Evolutionary conservation across 345 rosid species (phyloP), one percentile per base, ranked within the genome.

Genomic region (Rhodamnia rubescens): DNA sequence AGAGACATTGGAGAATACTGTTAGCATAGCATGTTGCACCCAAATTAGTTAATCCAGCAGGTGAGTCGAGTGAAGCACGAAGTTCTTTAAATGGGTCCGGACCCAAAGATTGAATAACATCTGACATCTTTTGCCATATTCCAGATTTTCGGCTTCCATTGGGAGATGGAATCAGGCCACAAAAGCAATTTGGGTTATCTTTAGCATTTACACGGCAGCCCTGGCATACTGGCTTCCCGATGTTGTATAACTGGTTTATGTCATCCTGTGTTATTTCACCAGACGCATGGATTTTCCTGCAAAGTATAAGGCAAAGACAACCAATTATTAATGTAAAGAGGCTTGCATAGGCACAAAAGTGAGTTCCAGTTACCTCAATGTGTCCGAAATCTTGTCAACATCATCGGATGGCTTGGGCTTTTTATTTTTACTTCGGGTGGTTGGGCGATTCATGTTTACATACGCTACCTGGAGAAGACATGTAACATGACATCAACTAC

Each of bases 1-100:
- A 93, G 27, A 97, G 87, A 88, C 94, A 96, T 87, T 97, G 99
- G 74, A 97, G 94, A 86, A 97, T 96, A 89, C 99, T 97, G 87
- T 97, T 97, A 54, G 99, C 99, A 89, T 97, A 97, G 90, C 99
- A 96, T 44, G 99, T 97, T 57, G 99, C 99, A 16, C 98, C 98
- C 69, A 97, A 85, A 87, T 97, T 97, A 50, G 99, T 94, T 40
- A 97, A 92, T 80, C 99, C 99, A 44, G 98, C 98, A 1, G 98
- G 98, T 7, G 95, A 93, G 81, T 93, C 89, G 52, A 88, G 93
- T 84, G 94, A 90, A 85, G 88, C 90, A 85, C 99, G 98, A 32
- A 91, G 93, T 87, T 97, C 94, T 24, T 87, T 87, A 84, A 89
- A 75, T 1, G 94, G 96, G 85, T 96, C 96, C 13, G 95, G 93